Evolutionary conservation across 2,329 filamentous ascomycete genomes (phyloP), one percentile per base, ranked within the genome.

Genomic region (Trichoderma aggressivum): DNA sequence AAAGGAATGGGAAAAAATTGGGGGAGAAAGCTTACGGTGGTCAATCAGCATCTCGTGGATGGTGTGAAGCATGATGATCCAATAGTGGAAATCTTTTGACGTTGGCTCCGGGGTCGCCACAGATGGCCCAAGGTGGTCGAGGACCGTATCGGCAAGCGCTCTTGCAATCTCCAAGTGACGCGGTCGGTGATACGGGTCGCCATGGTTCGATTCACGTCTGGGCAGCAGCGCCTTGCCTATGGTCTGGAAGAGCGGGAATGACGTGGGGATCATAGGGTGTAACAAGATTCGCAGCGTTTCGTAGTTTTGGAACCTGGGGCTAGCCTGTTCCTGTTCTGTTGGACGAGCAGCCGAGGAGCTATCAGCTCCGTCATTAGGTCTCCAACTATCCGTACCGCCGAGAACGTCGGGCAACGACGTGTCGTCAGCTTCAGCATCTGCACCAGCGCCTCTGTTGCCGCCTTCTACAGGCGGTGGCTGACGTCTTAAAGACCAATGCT

Each of bases 181-280:
- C 67, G 84, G 82, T 73, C 88, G 81, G 70, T 84, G 77, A 74
- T 85, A 91, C 2, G 83, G 76, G 75, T 98, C 94, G 32, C 89
- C 86, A 47, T 80, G 78, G 32, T 78, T 77, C 36, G 77, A 74
- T 73, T 89, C 89, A 63, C 94, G 89, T 71, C 93, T 92, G 56
- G 90, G 89, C 5, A 97, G 86, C 26, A 98, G 84, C 18, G 92
- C 89, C 79, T 94, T 96, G 14, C 95, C 95, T 56, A 98, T 84
- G 1, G 90, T 91, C 77, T 97, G 93, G 78, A 97, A 92, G 75
- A 98, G 92, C 0, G 92, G 91, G 21, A 93, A 92, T n/a, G 94
- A 91, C 3, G 91, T 91, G 10, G 90, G 90, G 26, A 94, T 90
- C 75, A 97, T 88, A 39, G 93, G 91, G 76, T 92, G 91, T 14